Evolutionary conservation across 352 stramenopile species (phyloP).

Genomic region (Aphanomyces astaci): DNA sequence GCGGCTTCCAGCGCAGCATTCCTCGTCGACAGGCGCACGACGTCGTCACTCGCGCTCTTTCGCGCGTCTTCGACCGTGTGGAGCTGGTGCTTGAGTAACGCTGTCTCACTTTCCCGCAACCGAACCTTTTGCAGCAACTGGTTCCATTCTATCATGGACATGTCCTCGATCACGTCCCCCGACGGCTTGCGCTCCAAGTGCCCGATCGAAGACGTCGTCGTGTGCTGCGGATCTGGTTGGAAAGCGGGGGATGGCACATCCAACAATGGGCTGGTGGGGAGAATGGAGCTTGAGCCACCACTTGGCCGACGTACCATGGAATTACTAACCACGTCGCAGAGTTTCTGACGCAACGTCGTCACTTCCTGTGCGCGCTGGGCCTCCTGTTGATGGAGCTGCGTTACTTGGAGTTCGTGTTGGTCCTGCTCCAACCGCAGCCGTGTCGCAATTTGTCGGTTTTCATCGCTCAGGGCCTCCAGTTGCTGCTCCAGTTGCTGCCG

Average conservation of each 20-base stretch:
- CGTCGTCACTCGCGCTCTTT: conserved; percentile 59
- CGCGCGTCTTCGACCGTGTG: conserved; percentile 51
- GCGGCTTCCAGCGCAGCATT: conserved; percentile 65
- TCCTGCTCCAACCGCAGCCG: not conserved
- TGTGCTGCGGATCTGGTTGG: not conserved
- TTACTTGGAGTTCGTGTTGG: not conserved
- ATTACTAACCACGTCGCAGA: conserved; percentile 32
- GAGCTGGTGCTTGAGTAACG: conserved; percentile 65
- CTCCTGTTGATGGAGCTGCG: conserved; percentile 23
- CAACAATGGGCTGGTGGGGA: not conserved
- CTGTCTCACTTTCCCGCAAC: conserved; percentile 63
- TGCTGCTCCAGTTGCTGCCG: not conserved
- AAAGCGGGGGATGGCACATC: not conserved
- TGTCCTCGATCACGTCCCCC: conserved; percentile 26
- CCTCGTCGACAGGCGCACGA: conserved; percentile 60
- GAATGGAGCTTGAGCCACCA: too few species aligned
- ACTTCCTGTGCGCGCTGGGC: conserved; percentile 38
- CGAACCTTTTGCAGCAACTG: conserved; percentile 69
- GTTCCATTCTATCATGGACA: conserved; percentile 59
- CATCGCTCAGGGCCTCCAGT: not conserved
- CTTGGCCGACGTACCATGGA: too few species aligned
- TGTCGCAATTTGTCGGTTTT: not conserved
- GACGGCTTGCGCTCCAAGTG: not conserved
- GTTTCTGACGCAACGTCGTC: conserved; percentile 27
- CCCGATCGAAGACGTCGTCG: not conserved